Base-by-base conservation (phyloP, 2,329 filamentous ascomycete genomes). In the Fusarium sarcochroum region DNA sequence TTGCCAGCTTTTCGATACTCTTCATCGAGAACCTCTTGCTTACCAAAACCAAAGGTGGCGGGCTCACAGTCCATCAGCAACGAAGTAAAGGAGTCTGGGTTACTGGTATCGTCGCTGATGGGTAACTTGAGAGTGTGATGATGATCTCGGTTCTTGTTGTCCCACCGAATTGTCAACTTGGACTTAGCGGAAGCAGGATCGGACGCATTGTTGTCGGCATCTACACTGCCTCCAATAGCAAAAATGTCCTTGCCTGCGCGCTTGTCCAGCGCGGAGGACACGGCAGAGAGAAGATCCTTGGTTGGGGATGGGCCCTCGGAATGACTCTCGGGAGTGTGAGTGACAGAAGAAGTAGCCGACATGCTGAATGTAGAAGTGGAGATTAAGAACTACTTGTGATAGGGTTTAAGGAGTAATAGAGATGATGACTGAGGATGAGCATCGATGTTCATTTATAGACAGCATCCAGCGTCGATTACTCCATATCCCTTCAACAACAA, bases 1-100 rank as follows among this genome's bases (percentile, higher is more conserved):
- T 87, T 85, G 1, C 75, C 73, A 1, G 86, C 87, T 58, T 84
- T 85, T 18, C 87, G 81, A 58, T 88, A 87, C 0, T 74, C 73
- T 55, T 85, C 82, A 58, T 89, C 86, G 3, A 83, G 73, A 0
- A 88, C 79, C 57, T 87, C 80, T 59, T 85, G 34, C 3, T 79
- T 77, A 0, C 77, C 77, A 7, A 69, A 65, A 0, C 86, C 86
- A 67, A 87, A 87, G 1, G 80, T 83, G 0, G 86, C 87, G 0
- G 84, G 83, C 70, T 27, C 30, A 7, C 52, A 63, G 32, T 45
- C 53, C 1, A 25, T 10, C 21, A 68, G 14, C n/a, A 68, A 7
- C 2, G 17, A 4, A 14, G 3, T 18, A 2, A 56, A 48, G 5
- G 30, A 17, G 21, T 44, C 47, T 63, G 42, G 32, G n/a, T 20